Evolutionary conservation across 257 asterid genomes (phyloP).

Genomic region (Sherardia arvensis): DNA sequence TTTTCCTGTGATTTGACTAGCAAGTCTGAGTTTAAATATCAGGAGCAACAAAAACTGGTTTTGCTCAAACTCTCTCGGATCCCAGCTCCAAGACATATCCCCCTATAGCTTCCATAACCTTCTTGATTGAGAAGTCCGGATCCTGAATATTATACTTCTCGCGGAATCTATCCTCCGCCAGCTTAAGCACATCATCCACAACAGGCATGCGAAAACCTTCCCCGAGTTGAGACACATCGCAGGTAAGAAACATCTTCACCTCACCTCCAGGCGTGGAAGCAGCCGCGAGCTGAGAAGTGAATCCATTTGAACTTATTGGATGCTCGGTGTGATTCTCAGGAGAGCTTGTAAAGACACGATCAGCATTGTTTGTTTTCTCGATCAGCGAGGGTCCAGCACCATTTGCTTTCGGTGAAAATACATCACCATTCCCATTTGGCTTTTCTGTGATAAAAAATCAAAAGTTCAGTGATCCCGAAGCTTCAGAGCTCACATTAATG

Average conservation of each 20-base stretch:
- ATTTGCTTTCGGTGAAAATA: constrained; percentile 1
- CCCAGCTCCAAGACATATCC: constrained; percentile 37
- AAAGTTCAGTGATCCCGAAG: neutral
- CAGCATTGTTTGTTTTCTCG: neutral
- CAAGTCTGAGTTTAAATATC: neutral
- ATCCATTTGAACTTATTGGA: neutral
- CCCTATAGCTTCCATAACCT: constrained; percentile 50
- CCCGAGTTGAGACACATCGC: constrained; percentile 11
- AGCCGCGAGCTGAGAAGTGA: constrained; percentile 9
- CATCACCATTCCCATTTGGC: constrained; percentile 16
- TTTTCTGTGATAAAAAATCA: constrained; percentile 25
- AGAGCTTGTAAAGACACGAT: neutral
- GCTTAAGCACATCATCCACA: constrained; percentile 16
- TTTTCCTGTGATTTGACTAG: too few species aligned
- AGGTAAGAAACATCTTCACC: constrained; percentile 22
- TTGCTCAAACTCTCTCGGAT: constrained; percentile 12
- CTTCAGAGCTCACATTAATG: neutral
- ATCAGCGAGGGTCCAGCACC: neutral
- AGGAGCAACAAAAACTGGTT: too few species aligned
- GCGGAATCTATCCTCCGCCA: constrained; percentile 31
- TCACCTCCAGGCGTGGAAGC: constrained; percentile 24
- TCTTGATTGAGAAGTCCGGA: constrained; percentile 34
- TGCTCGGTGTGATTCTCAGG: neutral
- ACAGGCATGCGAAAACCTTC: constrained; percentile 22
- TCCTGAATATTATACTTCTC: constrained; percentile 29